These are phyloP conservation scores for Hawksworthiomyces lignivorus DNA, from an alignment of 2,329 filamentous ascomycete species.

Conservation along the genomic window DNA sequence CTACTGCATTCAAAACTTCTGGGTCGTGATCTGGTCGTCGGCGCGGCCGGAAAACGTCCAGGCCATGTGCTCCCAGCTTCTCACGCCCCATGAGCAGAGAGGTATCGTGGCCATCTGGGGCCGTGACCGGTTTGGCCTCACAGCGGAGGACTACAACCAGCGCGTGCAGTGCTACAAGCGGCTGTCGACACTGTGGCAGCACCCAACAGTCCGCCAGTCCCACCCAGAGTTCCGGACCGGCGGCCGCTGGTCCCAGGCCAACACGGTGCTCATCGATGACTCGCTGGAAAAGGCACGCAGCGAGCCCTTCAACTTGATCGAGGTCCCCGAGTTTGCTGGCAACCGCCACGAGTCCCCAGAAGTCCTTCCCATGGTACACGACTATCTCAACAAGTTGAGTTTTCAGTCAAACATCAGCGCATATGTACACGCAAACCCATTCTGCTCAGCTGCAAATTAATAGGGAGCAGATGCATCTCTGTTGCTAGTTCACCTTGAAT, in stretches of 20 bases:
- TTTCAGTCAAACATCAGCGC: constrained; percentile 53
- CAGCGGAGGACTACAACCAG: constrained; percentile 51
- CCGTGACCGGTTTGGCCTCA: constrained; percentile 67
- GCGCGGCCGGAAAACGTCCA: constrained; percentile 66
- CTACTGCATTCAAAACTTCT: constrained; percentile 67
- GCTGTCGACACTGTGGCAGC: constrained; percentile 63
- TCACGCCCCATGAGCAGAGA: constrained; percentile 26
- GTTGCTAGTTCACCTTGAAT: too few species aligned
- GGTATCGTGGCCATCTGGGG: constrained; percentile 67
- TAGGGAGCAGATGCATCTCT: too few species aligned
- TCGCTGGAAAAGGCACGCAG: constrained; percentile 68
- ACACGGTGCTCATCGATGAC: constrained; percentile 89
- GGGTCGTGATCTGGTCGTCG: constrained; percentile 86
- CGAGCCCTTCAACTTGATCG: constrained; percentile 77
- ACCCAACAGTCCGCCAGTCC: constrained; percentile 33
- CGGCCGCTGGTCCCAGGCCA: constrained; percentile 63
- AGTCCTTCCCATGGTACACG: constrained; percentile 51
- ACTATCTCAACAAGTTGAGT: constrained; percentile 51
- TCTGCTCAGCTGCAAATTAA: too few species aligned
- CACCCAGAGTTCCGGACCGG: constrained; percentile 31
- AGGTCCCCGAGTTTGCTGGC: constrained; percentile 68
- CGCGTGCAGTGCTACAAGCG: constrained; percentile 89
- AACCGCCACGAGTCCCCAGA: constrained; percentile 29
- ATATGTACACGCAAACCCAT: constrained; percentile 47
- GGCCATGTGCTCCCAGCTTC: constrained; percentile 57